phyloP scores from a whole-genome alignment of 2,329 filamentous ascomycete species.

The Cladophialophora immunda region DNA sequence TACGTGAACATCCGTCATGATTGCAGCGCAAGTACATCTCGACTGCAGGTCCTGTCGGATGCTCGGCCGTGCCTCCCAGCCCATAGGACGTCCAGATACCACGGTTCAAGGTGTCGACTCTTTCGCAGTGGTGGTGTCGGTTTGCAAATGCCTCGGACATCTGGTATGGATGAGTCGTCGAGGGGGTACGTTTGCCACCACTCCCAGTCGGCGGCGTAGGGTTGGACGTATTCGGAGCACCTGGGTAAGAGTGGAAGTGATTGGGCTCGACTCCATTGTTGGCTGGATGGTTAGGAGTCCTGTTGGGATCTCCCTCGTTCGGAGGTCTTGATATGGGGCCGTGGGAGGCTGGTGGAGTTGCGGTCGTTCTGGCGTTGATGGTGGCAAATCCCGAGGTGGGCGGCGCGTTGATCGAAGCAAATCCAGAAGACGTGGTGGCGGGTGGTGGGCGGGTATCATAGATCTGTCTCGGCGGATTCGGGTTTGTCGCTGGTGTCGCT shows the following conservation, averaged over 20 bases:
- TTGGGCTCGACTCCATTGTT: conserved; percentile 29
- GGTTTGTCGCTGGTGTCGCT: conserved; percentile 18
- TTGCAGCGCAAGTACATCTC: conserved; percentile 43
- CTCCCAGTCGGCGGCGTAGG: conserved; percentile 15
- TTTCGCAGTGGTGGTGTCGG: conserved; percentile 42
- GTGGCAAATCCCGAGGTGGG: conserved; percentile 37
- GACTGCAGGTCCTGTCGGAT: conserved; percentile 36
- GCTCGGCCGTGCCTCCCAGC: conserved; percentile 37
- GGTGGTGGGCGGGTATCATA: conserved; percentile 41
- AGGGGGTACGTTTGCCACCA: conserved; percentile 38
- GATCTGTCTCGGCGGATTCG: conserved; percentile 33
- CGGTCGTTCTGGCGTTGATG: conserved; percentile 36
- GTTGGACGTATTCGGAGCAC: conserved; percentile 15
- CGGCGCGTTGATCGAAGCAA: conserved; percentile 40
- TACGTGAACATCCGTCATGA: conserved; percentile 40
- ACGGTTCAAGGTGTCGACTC: conserved; percentile 39
- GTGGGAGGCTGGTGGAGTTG: conserved; percentile 30
- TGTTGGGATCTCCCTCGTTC: conserved; percentile 22
- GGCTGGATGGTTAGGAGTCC: conserved; percentile 24
- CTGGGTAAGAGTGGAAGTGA: conserved; percentile 32
- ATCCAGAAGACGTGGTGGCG: conserved; percentile 33
- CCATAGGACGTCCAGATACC: conserved; percentile 42
- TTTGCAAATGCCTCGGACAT: conserved; percentile 43
- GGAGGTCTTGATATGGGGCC: conserved; percentile 16
- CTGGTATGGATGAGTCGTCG: conserved; percentile 42